Percentiles rank a stretch among this genome's conserved stretches.
phyloP scores from a whole-genome alignment of 176 grass and related monocot genomes.

The Cenchrus americanus region DNA sequence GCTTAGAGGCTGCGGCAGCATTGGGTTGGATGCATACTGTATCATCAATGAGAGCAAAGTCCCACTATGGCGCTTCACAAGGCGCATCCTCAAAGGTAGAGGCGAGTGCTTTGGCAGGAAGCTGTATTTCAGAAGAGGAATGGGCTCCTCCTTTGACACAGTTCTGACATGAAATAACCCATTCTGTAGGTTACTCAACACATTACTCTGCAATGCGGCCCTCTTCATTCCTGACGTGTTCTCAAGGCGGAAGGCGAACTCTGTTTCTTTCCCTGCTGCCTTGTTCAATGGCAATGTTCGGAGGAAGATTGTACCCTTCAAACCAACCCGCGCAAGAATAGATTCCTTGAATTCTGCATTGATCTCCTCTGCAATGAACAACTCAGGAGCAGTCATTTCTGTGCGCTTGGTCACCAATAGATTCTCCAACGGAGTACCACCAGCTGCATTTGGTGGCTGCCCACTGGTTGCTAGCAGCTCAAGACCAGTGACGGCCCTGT shows the following conservation, averaged over 20 bases:
- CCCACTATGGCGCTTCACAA: constrained; percentile 87
- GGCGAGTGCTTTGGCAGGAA: constrained; percentile 79
- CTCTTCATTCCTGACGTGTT: constrained; percentile 84
- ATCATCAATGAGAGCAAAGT: constrained; percentile 92
- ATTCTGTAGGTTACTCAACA: constrained; percentile 78
- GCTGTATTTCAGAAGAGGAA: constrained; percentile 84
- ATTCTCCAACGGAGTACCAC: constrained; percentile 61
- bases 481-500: constrained; percentile 72
- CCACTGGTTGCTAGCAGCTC: constrained; percentile 72
- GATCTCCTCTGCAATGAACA: constrained; percentile 86
- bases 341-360: constrained; percentile 93
- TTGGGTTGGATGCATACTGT: constrained; percentile 82
- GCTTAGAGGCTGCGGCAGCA: constrained; percentile 71
- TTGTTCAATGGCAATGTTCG: constrained; percentile 79
- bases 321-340: constrained; percentile 71
- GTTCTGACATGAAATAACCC: constrained; percentile 83
- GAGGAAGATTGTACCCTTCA: constrained; percentile 89
- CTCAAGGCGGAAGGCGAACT: constrained; percentile 95
- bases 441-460: constrained; percentile 48
- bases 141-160: constrained; percentile 75
- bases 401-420: constrained; percentile 70
- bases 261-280: constrained; percentile 77
- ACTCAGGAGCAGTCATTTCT: constrained; percentile 84
- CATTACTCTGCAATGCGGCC: constrained; percentile 71
- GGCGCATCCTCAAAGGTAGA: constrained; percentile 79